Base-by-base conservation (phyloP, 2,329 filamentous ascomycete genomes). In the Monilinia fructicola region DNA sequence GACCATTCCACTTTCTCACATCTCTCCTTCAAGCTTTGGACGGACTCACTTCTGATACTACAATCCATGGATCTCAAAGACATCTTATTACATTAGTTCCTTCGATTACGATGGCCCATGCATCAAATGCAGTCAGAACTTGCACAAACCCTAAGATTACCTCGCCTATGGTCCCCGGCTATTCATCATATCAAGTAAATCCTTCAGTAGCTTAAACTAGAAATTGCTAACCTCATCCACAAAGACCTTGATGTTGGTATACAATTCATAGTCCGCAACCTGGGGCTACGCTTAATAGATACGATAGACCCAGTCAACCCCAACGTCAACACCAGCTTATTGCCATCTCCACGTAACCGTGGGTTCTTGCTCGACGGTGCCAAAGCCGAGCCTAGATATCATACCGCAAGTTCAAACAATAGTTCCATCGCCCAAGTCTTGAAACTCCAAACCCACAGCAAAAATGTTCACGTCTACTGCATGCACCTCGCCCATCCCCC, bases 181-280 rank as follows among this genome's bases (percentile, higher is more conserved):
- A 7, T 16, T 48, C 42, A 59, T 35, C 18, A 59, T 48, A 35
- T 59, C 26, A 23, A 48, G 42, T 12, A 59, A 46, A 60, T 60
- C 56, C 42, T 35, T 60, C 44, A 31, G 12, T 16, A 1, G 3
- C 2, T 6, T 23, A 35, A 11, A 23, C 26, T n/a, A 35, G 42
- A 60, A 10, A 48, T n/a, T 11, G 21, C 42, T 35, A 11, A 48
- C 26, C 42, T 59, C 42, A 46, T 48, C 56, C 11, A 26, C 23
- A 7, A 21, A 16, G 21, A 38, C 10, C 18, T 5, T 12, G 6
- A 11, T 42, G 9, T 26, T 21, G 3, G 23, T 44, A 38, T 7
- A 9, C 18, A 23, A 21, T 18, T 14, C 14, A 14, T 2, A 21
- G 6, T 28, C 16, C 12, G 1, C 55, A 58, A 31, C 23, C 9